phyloP scores from a whole-genome alignment of 257 asterid genomes.

The Salvia rosmarinus region DNA sequence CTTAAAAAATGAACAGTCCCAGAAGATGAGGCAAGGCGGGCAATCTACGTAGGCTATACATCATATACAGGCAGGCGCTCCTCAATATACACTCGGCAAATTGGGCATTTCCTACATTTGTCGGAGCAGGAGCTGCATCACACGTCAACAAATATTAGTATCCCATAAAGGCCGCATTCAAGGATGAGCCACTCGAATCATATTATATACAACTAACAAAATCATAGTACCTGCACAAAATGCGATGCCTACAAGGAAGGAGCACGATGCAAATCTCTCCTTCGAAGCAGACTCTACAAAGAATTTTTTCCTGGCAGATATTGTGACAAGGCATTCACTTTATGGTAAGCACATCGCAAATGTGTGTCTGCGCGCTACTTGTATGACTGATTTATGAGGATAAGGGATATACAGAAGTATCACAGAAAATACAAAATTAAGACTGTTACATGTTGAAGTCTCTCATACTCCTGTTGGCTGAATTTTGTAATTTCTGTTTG shows the following conservation, averaged over 20 bases:
- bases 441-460: constrained; percentile 82
- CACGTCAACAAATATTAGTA: constrained; percentile 22
- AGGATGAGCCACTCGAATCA: constrained; percentile 6
- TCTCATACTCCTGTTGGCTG: constrained; percentile 95
- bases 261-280: constrained; percentile 90
- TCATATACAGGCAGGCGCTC: constrained; percentile 93
- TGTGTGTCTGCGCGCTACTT: not conserved
- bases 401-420: not conserved
- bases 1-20: constrained; percentile 20
- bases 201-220: not conserved
- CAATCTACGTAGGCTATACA: constrained; percentile 58
- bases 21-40: constrained; percentile 27
- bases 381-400: not conserved
- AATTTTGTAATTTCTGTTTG: constrained; percentile 92
- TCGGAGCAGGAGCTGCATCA: constrained; percentile 74
- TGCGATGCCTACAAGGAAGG: constrained; percentile 97
- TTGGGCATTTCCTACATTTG: constrained; percentile 90
- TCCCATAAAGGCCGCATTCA: not conserved
- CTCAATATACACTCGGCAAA: constrained; percentile 72
- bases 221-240: constrained; percentile 79
- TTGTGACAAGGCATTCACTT: constrained; percentile 26
- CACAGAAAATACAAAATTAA: not conserved
- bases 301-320: constrained; percentile 78
- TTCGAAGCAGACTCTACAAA: constrained; percentile 92
- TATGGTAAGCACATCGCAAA: not conserved